These are phyloP conservation scores for Rhododendron mucronatum DNA, from an alignment of 148 eudicot species.

Conservation along the genomic window DNA sequence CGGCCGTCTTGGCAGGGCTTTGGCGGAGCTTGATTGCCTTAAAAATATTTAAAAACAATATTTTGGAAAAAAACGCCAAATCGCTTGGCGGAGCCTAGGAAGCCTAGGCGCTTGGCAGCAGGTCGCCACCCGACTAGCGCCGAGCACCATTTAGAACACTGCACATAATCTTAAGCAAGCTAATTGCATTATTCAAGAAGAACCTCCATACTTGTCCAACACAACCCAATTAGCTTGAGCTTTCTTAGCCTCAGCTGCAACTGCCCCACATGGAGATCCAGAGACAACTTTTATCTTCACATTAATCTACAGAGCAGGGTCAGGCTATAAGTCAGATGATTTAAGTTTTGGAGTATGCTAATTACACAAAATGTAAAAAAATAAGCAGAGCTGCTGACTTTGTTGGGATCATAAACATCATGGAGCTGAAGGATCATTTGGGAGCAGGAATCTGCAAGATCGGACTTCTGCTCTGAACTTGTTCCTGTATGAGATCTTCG, in stretches of 20 bases:
- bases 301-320: constrained; percentile 49
- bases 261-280: constrained; percentile 75
- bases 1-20: too few relatives aligned
- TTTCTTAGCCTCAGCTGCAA: constrained; percentile 81
- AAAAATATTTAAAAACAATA: too few relatives aligned
- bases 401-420: constrained; percentile 90
- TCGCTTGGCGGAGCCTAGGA: too few relatives aligned
- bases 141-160: too few relatives aligned
- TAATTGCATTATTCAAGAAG: not conserved
- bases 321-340: not conserved
- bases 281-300: constrained; percentile 82
- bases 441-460: constrained; percentile 83
- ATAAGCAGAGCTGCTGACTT: constrained; percentile 36
- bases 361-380: not conserved
- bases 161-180: not conserved
- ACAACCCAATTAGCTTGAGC: constrained; percentile 86
- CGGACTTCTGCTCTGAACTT: constrained; percentile 69
- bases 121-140: too few relatives aligned
- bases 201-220: constrained; percentile 65
- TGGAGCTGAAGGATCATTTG: constrained; percentile 98
- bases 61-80: too few relatives aligned
- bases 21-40: too few relatives aligned
- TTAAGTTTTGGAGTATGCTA: not conserved
- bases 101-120: too few relatives aligned
- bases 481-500: constrained; percentile 52